These are phyloP conservation scores for Quercus phellos DNA, from an alignment of 331 rosid genomes.

Conservation along the genomic window DNA sequence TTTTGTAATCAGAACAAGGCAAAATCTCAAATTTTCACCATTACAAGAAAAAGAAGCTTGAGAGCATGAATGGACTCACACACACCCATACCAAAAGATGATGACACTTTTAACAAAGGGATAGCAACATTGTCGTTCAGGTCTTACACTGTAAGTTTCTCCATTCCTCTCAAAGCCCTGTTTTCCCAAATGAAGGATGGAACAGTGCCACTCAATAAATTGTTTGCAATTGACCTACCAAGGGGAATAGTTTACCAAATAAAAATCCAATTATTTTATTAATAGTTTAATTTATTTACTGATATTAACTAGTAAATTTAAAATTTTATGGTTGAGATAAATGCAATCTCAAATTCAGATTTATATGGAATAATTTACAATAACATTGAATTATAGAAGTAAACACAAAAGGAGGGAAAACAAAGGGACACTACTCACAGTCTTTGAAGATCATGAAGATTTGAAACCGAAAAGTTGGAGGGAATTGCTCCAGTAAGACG, in stretches of 20 bases:
- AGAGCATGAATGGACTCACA: neutral
- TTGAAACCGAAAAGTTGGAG: slow-evolving; percentile 45
- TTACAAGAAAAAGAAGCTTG: neutral
- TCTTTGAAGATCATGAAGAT: slow-evolving; percentile 57
- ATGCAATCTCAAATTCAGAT: neutral
- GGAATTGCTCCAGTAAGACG: slow-evolving; percentile 65
- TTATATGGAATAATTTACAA: neutral
- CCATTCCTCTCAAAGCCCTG: slow-evolving; percentile 33
- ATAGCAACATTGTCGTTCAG: slow-evolving; percentile 8
- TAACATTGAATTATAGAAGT: neutral
- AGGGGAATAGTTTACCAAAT: neutral
- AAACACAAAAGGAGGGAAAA: neutral
- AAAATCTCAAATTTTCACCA: neutral
- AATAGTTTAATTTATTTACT: neutral
- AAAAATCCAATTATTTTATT: slow-evolving; percentile 4
- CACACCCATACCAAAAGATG: too few relatives aligned
- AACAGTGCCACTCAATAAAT: slow-evolving; percentile 55
- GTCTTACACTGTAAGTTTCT: slow-evolving; percentile 58
- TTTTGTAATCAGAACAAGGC: neutral
- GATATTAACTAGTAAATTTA: neutral
- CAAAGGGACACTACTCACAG: slow-evolving; percentile 47
- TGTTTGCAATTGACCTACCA: slow-evolving; percentile 84
- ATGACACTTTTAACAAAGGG: neutral
- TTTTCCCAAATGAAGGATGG: slow-evolving; percentile 69
- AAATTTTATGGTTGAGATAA: neutral